phyloP scores from a whole-genome alignment of 1,284 basidiomycete species.

The Ganoderma lingzhi region DNA sequence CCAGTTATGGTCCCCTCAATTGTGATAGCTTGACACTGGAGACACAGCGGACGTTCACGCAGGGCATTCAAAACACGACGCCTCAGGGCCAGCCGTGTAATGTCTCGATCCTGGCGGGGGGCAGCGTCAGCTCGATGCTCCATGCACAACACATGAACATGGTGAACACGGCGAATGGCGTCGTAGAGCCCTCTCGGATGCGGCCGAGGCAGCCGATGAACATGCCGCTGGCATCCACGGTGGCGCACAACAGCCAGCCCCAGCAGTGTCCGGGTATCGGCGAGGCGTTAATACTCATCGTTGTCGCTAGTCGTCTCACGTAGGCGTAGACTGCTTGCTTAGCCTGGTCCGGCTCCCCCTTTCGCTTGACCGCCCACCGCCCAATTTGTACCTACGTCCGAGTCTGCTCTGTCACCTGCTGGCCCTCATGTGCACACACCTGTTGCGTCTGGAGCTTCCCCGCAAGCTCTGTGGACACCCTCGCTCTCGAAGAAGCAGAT shows the following conservation, averaged over 20 bases:
- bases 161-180: neutral
- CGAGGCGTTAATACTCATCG: neutral
- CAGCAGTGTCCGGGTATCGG: constrained; percentile 7
- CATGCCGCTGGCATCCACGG: constrained; percentile 8
- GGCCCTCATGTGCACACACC: constrained; percentile 18
- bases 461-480: constrained; percentile 18
- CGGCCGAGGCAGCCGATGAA: constrained; percentile 3
- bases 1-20: constrained; percentile 35
- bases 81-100: constrained; percentile 22
- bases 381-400: constrained; percentile 13
- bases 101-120: constrained; percentile 18
- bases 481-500: constrained; percentile 28
- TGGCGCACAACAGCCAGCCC: constrained; percentile 15
- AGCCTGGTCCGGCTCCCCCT: constrained; percentile 7
- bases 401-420: constrained; percentile 15
- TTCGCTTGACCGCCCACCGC: constrained; percentile 1
- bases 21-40: constrained; percentile 54
- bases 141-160: constrained; percentile 15
- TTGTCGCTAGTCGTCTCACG: neutral
- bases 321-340: neutral
- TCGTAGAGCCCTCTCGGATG: constrained; percentile 2
- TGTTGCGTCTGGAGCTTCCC: constrained; percentile 15
- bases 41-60: constrained; percentile 50
- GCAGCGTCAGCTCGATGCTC: constrained; percentile 17
- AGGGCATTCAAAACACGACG: constrained; percentile 24